Base-by-base conservation (phyloP, 805 yeast genomes). In the Saccharomycopsis selenospora region DNA sequence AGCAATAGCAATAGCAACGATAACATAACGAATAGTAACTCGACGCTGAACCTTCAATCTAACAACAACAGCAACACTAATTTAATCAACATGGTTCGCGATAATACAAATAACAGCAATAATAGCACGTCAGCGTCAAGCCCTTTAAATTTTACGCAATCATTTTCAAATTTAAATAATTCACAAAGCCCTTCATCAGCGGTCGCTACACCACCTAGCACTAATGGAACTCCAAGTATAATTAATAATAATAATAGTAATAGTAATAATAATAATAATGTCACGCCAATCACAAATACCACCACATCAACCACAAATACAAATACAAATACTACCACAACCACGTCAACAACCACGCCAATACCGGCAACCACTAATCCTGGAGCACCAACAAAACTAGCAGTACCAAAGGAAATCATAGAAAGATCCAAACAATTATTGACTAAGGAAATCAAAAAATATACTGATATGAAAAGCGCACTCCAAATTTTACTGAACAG, bases 61-160 rank as follows among this genome's bases (percentile, higher is more conserved):
- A 26, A 23, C 23, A 33, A 25, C 50, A 42, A 26, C 51, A 40
- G 26, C 30, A 41, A 47, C 52, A 52, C n/a, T 28, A 44, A 14
- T 27, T 27, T 27, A 27, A 27, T 27, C 7, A 27, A 27, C 11
- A 27, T 27, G 29, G 29, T 27, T 27, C 7, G 7, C 11, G 11
- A 27, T 27, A 27, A 27, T 27, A 11, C 29, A 27, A 27, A 27
- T 11, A 27, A 11, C 29, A 27, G 11, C 29, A 27, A 27, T 11
- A 27, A 27, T 27, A 11, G 29, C 11, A 27, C n/a, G n/a, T n/a
- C n/a, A n/a, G n/a, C n/a, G n/a, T n/a, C n/a, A n/a, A n/a, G n/a
- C n/a, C n/a, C n/a, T n/a, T n/a, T n/a, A n/a, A n/a, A n/a, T n/a
- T n/a, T n/a, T n/a, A n/a, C n/a, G n/a, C n/a, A n/a, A n/a, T n/a